Conservation (phyloP, 805 yeast genomes). For the Schizosaccharomyces osmophilus region DNA sequence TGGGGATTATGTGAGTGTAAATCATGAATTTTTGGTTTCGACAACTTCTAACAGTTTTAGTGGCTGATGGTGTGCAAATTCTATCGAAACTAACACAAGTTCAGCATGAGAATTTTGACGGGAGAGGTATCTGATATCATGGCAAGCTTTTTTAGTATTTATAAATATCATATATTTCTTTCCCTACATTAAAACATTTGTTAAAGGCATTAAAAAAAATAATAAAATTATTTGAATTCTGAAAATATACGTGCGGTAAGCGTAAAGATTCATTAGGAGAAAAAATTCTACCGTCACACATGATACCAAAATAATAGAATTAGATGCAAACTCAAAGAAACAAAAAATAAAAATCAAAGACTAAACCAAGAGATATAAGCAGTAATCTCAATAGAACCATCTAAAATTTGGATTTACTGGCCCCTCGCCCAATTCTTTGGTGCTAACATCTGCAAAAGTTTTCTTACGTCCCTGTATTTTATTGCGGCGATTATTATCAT, state of each 20-base stretch:
- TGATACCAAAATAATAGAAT: too few relatives aligned
- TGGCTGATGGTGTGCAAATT: background rate
- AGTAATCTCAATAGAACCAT: conserved; percentile 19
- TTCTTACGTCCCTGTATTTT: conserved; percentile 17
- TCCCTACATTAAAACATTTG: too few relatives aligned
- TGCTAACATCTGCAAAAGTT: conserved; percentile 18
- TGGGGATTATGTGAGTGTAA: background rate
- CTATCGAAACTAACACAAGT: background rate
- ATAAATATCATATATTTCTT: too few relatives aligned
- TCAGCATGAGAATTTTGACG: background rate
- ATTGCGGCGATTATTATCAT: conserved; percentile 21
- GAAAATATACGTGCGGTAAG: too few relatives aligned
- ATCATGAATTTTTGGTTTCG: background rate
- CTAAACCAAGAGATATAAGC: background rate
- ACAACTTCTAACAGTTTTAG: background rate
- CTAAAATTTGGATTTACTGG: conserved; percentile 22
- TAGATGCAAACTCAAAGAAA: too few relatives aligned
- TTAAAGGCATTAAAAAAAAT: too few relatives aligned
- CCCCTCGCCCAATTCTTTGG: conserved; percentile 21
- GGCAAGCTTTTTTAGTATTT: too few relatives aligned
- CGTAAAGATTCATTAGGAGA: too few relatives aligned
- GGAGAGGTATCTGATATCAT: background rate
- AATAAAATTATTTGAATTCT: too few relatives aligned
- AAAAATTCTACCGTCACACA: too few relatives aligned
- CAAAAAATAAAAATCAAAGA: background rate